Evolutionary conservation across 768 basidiomycete genomes (phyloP), one percentile per base, ranked within the genome.

Genomic region (Tulasnella sp.): DNA sequence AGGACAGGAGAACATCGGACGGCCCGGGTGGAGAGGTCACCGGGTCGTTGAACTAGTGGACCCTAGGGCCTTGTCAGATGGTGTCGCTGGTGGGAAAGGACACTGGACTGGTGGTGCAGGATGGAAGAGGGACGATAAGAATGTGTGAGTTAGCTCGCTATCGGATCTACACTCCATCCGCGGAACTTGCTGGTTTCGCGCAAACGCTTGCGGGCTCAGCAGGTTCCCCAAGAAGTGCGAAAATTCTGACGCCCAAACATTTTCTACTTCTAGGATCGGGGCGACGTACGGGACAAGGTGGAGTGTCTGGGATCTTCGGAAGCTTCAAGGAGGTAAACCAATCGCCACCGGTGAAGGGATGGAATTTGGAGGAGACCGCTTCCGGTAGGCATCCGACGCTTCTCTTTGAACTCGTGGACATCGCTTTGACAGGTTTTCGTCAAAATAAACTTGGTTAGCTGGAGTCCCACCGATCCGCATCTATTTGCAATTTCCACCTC

Each of bases 401-500:
- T 72, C 17, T 52, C 47, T n/a, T n/a, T n/a, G 47, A 52, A 22
- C n/a, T 3, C 22, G 29, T 26, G 47, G n/a, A 7, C 22, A 26
- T 26, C n/a, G 36, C 47, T 22, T 52, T 62, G 67, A 40, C 40
- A 37, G 17, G 22, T 65, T 12, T 65, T 19, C 42, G 42, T n/a
- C 11, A 72, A 62, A n/a, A 37, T 65, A n/a, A 42, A 19, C 16
- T 42, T 9, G 72, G 72, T 34, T 52, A 92, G 91, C 65, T 93
- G 92, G 92, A 92, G 89, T 75, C 87, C 84, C 29, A 89, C 90
- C 17, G 86, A 86, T 78, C 84, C 90, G 11, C 88, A 90, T 69
- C 89, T 88, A 76, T 94, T 94, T 80, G 92, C 89, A 42, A 87
- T 92, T 69, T 88, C 90, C 8, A 84, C 88, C 6, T 83, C 84